Evolutionary conservation across 768 basidiomycete genomes (phyloP).

Genomic region (Psilocybe cyanescens): DNA sequence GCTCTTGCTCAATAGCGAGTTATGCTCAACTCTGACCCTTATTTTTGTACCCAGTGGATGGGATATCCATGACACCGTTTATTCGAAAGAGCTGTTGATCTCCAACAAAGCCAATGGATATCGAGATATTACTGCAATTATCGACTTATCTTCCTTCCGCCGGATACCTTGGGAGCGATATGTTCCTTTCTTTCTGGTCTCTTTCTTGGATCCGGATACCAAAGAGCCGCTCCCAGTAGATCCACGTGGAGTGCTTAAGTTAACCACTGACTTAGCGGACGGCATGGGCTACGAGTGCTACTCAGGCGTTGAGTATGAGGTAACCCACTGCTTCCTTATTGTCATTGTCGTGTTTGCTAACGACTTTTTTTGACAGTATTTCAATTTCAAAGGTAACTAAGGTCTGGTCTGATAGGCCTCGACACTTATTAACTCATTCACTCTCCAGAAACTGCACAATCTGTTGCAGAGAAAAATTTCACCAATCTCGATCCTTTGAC

Average conservation of each 20-base stretch:
- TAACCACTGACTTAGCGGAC: conserved; percentile 53
- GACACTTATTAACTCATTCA: neutral
- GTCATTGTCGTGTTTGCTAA: neutral
- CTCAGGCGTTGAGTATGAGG: conserved; percentile 96
- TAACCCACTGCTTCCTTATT: conserved; percentile 31
- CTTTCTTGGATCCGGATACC: conserved; percentile 88
- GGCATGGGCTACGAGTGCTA: conserved; percentile 62
- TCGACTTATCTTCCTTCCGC: conserved; percentile 88
- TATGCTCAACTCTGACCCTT: neutral
- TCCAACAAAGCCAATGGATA: conserved; percentile 94
- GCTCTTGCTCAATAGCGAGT: conserved; percentile 26
- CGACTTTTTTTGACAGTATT: conserved; percentile 55
- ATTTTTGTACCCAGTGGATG: conserved; percentile 59
- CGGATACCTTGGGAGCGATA: conserved; percentile 92
- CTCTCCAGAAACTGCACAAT: conserved; percentile 75
- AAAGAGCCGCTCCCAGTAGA: conserved; percentile 78
- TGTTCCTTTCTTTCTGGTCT: conserved; percentile 92
- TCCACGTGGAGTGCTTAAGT: conserved; percentile 81
- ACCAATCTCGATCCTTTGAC: conserved; percentile 78
- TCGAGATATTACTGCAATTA: conserved; percentile 81
- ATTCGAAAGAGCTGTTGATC: conserved; percentile 84
- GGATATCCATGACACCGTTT: conserved; percentile 91
- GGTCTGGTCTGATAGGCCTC: neutral
- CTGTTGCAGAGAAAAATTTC: conserved; percentile 79
- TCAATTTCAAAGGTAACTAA: conserved; percentile 81